Conservation (phyloP, 2,329 filamentous ascomycete species). For the Allantophomopsis lycopodina region DNA sequence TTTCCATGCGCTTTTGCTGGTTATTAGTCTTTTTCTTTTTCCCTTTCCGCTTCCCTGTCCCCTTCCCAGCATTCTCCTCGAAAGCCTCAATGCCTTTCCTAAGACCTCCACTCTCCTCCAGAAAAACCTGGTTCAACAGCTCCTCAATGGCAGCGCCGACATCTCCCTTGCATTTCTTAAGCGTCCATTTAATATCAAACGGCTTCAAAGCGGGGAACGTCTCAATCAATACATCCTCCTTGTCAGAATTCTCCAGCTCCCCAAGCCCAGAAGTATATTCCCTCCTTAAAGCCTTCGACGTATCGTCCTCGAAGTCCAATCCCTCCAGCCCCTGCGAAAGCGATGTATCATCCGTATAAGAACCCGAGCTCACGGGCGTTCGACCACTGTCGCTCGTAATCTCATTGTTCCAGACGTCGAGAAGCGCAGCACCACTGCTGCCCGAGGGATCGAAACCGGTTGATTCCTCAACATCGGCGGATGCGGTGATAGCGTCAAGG, state of each 20-base stretch:
- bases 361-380: conserved; percentile 12
- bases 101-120: conserved; percentile 51
- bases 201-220: conserved; percentile 61
- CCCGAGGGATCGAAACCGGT: conserved; percentile 70
- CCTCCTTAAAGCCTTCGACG: neutral
- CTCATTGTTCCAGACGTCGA: conserved; percentile 2
- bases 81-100: conserved; percentile 77
- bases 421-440: conserved; percentile 31
- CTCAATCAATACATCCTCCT: conserved; percentile 45
- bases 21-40: conserved; percentile 10
- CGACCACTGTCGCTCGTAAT: conserved; percentile 3
- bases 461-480: conserved; percentile 53
- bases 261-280: conserved; percentile 16
- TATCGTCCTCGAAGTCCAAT: conserved; percentile 6
- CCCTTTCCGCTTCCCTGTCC: conserved; percentile 26
- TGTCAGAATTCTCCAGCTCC: conserved; percentile 40
- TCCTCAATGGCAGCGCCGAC: conserved; percentile 63
- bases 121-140: conserved; percentile 64
- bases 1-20: conserved; percentile 13
- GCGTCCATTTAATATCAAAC: conserved; percentile 49
- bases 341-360: conserved; percentile 16
- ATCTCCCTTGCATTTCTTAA: conserved; percentile 55
- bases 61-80: conserved; percentile 34
- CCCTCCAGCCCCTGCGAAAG: conserved; percentile 12
- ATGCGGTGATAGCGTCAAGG: conserved; percentile 50